These are phyloP conservation scores for Sugiyamaella paludigena DNA, from an alignment of 1,139 yeast genomes.

Conservation along the genomic window DNA sequence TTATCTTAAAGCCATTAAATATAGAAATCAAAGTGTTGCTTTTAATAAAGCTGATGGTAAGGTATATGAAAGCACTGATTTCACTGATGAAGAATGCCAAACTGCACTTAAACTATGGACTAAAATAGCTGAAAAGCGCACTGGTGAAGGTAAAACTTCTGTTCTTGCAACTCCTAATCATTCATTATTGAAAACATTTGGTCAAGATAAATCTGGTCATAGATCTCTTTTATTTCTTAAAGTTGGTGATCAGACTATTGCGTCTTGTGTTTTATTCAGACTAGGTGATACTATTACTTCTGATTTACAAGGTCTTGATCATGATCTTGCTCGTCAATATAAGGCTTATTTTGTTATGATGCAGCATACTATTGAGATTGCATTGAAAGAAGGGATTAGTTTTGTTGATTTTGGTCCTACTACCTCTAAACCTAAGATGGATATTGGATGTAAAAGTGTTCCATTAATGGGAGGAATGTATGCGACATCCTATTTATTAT, in stretches of 20 bases:
- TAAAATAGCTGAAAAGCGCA: conserved; percentile 42
- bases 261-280: conserved; percentile 46
- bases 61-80: conserved; percentile 35
- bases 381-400: conserved; percentile 40
- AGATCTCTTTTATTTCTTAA: conserved; percentile 43
- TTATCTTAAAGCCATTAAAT: conserved; percentile 44
- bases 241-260: conserved; percentile 41
- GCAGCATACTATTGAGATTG: conserved; percentile 47
- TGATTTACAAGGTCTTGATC: conserved; percentile 47
- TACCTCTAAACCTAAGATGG: conserved; percentile 43
- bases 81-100: conserved; percentile 37
- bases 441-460: conserved; percentile 43
- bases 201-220: conserved; percentile 33
- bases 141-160: conserved; percentile 42
- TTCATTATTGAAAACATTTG: conserved; percentile 38
- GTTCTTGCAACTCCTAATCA: conserved; percentile 41
- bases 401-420: conserved; percentile 48
- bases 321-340: conserved; percentile 42
- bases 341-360: conserved; percentile 51
- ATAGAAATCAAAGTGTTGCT: conserved; percentile 41
- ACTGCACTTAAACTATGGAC: conserved; percentile 41
- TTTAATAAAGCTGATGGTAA: conserved; percentile 42
- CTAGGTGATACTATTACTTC: conserved; percentile 48
- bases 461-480: conserved; percentile 42
- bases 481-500: conserved; percentile 7